Percentiles rank a stretch among this genome's conserved stretches.
phyloP scores from a whole-genome alignment of 169 alveolate genomes.

The Eimeria sp. region DNA sequence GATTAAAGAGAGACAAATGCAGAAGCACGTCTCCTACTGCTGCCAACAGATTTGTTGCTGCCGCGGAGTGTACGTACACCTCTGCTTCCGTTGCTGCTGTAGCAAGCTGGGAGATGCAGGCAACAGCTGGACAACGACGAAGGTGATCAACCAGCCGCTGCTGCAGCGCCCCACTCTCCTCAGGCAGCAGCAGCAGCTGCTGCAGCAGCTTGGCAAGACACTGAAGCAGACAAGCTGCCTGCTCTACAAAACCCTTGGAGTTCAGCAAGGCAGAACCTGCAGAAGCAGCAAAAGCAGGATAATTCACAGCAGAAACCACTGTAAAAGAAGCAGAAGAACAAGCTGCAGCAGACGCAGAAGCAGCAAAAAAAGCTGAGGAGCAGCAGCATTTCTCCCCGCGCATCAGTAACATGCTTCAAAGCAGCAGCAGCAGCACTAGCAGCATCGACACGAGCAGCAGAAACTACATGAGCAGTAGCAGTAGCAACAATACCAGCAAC shows the following conservation, averaged over 20 bases:
- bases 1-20: neutral
- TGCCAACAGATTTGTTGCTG: conserved; percentile 5
- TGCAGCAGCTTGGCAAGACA: conserved; percentile 17
- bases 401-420: neutral
- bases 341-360: neutral
- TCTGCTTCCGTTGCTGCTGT: conserved; percentile 27
- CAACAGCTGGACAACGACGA: conserved; percentile 34
- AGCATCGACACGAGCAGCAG: neutral
- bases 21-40: neutral
- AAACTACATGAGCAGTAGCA: neutral
- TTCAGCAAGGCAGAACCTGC: conserved; percentile 24
- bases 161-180: neutral
- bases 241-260: neutral
- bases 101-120: neutral
- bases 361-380: neutral
- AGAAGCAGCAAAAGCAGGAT: neutral
- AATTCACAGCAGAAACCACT: neutral
- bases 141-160: conserved; percentile 50
- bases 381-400: neutral
- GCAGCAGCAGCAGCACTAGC: neutral
- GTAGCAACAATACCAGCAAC: neutral
- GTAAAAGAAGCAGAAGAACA: neutral
- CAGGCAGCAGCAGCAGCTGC: conserved; percentile 66
- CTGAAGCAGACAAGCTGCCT: conserved; percentile 20
- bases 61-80: neutral